Evolutionary conservation across 768 basidiomycete genomes (phyloP), one percentile per base, ranked within the genome.

Genomic region (Phylloporus sp.): DNA sequence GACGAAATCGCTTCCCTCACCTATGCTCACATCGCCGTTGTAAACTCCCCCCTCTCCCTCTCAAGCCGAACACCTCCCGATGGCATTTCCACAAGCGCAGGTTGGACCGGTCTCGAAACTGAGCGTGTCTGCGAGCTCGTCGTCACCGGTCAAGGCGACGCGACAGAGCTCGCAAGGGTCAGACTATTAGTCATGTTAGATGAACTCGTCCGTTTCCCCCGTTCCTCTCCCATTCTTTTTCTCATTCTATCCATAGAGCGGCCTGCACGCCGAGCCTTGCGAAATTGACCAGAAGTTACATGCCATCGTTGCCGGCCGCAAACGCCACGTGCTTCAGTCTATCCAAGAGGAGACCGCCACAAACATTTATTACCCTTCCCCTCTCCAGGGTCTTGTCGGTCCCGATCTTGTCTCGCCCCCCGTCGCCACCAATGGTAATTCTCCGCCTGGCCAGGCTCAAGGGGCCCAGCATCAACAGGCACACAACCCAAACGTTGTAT

Each of bases 261-360:
- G 94, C 17, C 72, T 98, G 9, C 90, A 96, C 60, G 80, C 90
- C 9, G 95, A 97, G 63, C 68, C 80, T 24, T 87, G 88, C 68
- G 94, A 97, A 67, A 89, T 99, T 55, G 95, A 97, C 65, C 88
- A 90, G 67, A 94, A 95, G 62, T 70, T 98, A 3, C 94, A 96
- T 65, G 80, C 84, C 32, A 91, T 96, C 63, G 77, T 96, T 51
- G 89, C 91, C 17, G 90, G 90, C 31, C 82, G 90, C 48, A 95
- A 95, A 67, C 86, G 94, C 38, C 74, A 76, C 49, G 77, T 85
- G 26, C 72, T 99, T 28, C 95, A 98, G 66, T 76, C 85, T 8
- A 95, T 99, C 40, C 91, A 95, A 63, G 92, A 97, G 68, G 93
- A 97, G 66, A 97, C 95, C 0, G 94, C 86, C 0, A 97, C 95